These are phyloP conservation scores for Leccinum pseudoinsigne DNA, from an alignment of 1,284 basidiomycete genomes.

Conservation along the genomic window DNA sequence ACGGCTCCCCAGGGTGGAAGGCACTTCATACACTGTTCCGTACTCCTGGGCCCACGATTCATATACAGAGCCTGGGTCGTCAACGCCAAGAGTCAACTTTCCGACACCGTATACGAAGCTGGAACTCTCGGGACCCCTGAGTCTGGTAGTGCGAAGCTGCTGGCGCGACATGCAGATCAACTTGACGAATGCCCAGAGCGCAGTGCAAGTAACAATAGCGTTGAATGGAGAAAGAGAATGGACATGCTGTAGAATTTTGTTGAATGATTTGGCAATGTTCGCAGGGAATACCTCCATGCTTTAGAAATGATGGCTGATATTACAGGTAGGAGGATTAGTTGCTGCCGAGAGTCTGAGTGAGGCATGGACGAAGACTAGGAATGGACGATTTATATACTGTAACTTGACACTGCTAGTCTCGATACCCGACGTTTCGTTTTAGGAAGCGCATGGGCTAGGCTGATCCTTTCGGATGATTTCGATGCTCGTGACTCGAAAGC, in stretches of 20 bases:
- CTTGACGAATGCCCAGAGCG: background rate
- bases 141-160: background rate
- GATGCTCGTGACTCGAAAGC: too few relatives aligned
- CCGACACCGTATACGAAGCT: background rate
- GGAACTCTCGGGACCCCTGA: background rate
- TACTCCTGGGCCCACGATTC: background rate
- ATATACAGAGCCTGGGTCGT: background rate
- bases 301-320: background rate
- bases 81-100: background rate
- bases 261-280: background rate
- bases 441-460: too few relatives aligned
- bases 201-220: background rate
- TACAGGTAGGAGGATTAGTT: background rate
- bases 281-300: background rate
- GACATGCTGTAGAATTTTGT: background rate
- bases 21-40: background rate
- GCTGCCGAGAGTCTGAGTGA: background rate
- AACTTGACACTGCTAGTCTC: too few relatives aligned
- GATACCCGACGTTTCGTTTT: too few relatives aligned
- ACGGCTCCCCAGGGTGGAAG: background rate
- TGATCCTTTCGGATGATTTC: too few relatives aligned
- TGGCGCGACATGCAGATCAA: background rate
- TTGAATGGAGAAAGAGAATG: background rate
- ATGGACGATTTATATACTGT: background rate
- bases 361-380: background rate